Conservation (phyloP, 306 rosid species). For the Vigna mungo region DNA sequence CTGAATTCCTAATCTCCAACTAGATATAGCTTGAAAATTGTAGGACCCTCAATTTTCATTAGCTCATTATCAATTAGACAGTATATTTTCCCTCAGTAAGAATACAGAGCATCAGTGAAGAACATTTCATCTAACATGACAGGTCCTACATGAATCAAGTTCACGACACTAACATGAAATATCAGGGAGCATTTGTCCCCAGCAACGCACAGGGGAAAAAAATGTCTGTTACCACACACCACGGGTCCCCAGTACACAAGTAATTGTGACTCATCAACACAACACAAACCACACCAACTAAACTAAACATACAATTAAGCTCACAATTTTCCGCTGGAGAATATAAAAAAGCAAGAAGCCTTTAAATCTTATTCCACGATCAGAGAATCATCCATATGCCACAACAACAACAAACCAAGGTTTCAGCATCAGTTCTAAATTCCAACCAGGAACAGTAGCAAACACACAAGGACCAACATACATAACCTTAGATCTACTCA, state of each 20-base stretch:
- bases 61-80: background rate
- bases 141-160: conserved; percentile 5
- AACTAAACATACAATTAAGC: conserved; percentile 5
- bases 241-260: background rate
- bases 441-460: conserved; percentile 11
- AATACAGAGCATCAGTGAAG: background rate
- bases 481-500: conserved; percentile 52
- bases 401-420: conserved; percentile 18
- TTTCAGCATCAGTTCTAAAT: conserved; percentile 22
- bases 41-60: background rate
- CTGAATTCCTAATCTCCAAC: conserved; percentile 20
- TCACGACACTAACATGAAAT: background rate
- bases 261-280: background rate
- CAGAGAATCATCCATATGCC: background rate
- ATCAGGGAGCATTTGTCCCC: no score
- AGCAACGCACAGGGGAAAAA: background rate
- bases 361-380: background rate
- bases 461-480: conserved; percentile 12
- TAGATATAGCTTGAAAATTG: background rate
- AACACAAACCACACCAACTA: background rate
- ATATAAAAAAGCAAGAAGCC: background rate
- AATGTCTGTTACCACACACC: background rate
- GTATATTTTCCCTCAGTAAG: background rate
- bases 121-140: background rate
- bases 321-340: background rate